Base-by-base conservation (phyloP, 208 protist species). In the Leishmania arabica region DNA sequence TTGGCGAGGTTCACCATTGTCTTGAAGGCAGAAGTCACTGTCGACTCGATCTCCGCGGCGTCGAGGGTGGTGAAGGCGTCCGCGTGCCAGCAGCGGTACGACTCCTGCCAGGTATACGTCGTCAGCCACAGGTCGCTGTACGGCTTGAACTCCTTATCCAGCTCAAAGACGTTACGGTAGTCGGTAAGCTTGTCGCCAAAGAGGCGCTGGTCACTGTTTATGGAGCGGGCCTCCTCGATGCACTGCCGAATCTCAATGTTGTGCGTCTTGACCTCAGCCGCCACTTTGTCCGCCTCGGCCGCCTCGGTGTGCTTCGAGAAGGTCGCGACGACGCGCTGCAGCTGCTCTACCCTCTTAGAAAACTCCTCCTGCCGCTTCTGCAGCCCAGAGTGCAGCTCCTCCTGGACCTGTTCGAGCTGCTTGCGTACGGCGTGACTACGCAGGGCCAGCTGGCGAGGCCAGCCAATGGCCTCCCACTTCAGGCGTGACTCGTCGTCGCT, bases 71-170 rank as follows among this genome's bases (percentile, higher is more conserved):
- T 90, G 84, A 99, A 99, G 42, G 96, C 91, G 69, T 98, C 97
- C n/a, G 89, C 90, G 90, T 98, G 91, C 98, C 98, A 99, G 78
- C 92, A 86, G 51, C 97, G 86, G 75, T 98, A 93, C 77, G 91
- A 98, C 78, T 98, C 92, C 80, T 96, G 90, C 98, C 98, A 99
- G 17, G 95, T 92, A 87, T 96, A 95, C 19, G 98, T 95, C 2
- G 98, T 99, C 70, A 98, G 86, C 98, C 98, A 99, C 51, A 99
- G 88, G 66, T 98, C 93, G 77, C 96, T 96, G 81, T 98, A 99
- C 37, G 98, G 98, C 91, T 99, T 98, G 85, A 99, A 99, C 81
- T 99, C 95, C 87, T 99, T 99, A 77, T 95, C 91, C 15, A 99
- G 89, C 80, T 97, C 92, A 77, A 95, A 92, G 15, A 99, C 93